Evolutionary conservation across 805 yeast species (phyloP), one percentile per base, ranked within the genome.

Genomic region (Wickerhamiella hasegawae): DNA sequence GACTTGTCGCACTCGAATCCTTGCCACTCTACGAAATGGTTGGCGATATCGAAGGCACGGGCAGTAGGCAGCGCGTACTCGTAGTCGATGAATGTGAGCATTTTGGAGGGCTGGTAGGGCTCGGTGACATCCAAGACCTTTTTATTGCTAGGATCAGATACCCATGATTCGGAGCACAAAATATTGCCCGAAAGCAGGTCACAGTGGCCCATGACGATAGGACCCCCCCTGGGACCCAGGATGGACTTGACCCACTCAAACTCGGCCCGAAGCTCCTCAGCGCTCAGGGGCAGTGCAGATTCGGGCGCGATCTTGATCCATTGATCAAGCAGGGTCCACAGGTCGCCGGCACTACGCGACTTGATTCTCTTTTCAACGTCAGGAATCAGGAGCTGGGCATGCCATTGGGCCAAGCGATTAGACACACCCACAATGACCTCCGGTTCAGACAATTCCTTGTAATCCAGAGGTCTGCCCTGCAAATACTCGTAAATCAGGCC

Each of bases 1-100:
- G 62, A 52, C 18, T 67, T 62, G 43, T 73, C 73, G 51, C 90
- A 79, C 41, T 74, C 72, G 45, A 76, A 77, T 2, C 90, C 90
- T 51, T 78, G 90, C 83, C 85, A 76, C 51, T 76, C 84, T 50
- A 74, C 73, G 43, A 76, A 69, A 53, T 76, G 84, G 44, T 76
- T 76, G 11, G 83, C 76, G 17, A 76, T 72, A 48, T 76, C 84
- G 48, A 75, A 76, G 0, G 79, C 83, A 32, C 84, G 54, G 4
- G 83, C 81, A 3, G 77, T 78, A 9, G 75, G 76, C 41, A 72
- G 61, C 69, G 76, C 70, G 46, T 76, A 76, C 55, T 76, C 84
- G 47, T 76, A 76, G 49, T 76, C 84, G 31, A 76, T 76, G 45
- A 76, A 74, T 11, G 69, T 62, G 11, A 74, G 60, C 4, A 33